Evolutionary conservation across 2,329 filamentous ascomycete species (phyloP), one percentile per base, ranked within the genome.

Genomic region (Pseudocercospora pini-densiflorae): DNA sequence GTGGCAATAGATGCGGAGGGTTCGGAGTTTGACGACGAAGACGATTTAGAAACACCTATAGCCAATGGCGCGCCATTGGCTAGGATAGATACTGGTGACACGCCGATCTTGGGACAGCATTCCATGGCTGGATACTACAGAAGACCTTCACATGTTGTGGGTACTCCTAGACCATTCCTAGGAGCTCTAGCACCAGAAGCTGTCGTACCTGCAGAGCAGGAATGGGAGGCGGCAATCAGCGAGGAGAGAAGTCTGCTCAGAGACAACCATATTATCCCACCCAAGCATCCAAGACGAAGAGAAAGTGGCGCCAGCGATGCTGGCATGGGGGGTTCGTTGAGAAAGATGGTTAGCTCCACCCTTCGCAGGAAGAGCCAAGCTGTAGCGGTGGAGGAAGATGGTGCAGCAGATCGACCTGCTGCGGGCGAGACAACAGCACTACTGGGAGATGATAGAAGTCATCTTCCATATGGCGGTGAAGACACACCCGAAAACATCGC

Each of bases 101-200:
- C 60, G 23, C 61, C 64, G 8, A 19, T 49, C 31, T 55, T 19
- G 27, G 61, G 72, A 63, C 63, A 72, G 45, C 79, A 81, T 67
- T 86, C 87, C 16, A 84, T 90, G 80, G 83, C 84, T 19, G 85
- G 86, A 40, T 87, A 87, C 33, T 97, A 95, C 80, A 88, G 91
- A 63, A 87, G 93, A 54, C 92, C 93, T 0, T 91, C 89, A 71
- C 91, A 90, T 75, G 89, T 95, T 51, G 89, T 90, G 31, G 91
- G 90, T 12, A 89, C 90, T 24, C 86, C 88, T 1, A 85, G 92
- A 62, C 89, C 90, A 3, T 84, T 96, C 65, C 86, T 92, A 27
- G 87, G 88, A 84, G 66, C 90, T 84, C 78, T 76, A 62, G 71
- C 88, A 31, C 81, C 78, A 68, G 81, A 76, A 77, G 83, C 81